phyloP scores from a whole-genome alignment of 257 asterid species.

The Ilex asprella region DNA sequence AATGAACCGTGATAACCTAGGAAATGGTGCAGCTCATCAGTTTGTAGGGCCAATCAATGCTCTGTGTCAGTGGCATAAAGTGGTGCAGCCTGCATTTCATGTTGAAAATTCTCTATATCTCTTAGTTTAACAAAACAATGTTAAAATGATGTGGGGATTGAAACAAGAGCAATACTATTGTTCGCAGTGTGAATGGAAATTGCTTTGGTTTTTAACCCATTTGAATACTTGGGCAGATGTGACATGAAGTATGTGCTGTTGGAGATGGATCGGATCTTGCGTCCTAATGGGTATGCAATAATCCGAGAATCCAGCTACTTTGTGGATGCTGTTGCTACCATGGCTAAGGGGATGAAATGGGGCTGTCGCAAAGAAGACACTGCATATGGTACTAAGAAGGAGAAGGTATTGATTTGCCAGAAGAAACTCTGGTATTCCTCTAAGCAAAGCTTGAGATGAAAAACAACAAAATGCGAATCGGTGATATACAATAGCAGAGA shows the following conservation, averaged over 20 bases:
- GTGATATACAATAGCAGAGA: constrained; percentile 23
- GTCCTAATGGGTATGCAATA: constrained; percentile 82
- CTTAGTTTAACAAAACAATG: background rate
- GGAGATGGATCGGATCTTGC: constrained; percentile 92
- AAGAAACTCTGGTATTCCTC: constrained; percentile 94
- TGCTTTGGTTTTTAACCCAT: background rate
- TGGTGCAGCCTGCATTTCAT: no score
- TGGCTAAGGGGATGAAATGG: constrained; percentile 93
- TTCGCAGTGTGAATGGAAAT: background rate
- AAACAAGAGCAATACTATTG: background rate
- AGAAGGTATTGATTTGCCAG: constrained; percentile 86
- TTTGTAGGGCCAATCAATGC: no score
- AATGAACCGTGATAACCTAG: no score
- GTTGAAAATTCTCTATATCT: background rate
- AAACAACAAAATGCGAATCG: background rate
- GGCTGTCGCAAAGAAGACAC: constrained; percentile 82
- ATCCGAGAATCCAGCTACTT: constrained; percentile 79
- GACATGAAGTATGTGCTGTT: constrained; percentile 85
- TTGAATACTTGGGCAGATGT: constrained; percentile 43
- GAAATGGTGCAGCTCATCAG: no score
- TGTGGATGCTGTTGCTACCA: constrained; percentile 50
- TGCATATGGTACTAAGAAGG: constrained; percentile 55
- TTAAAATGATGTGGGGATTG: background rate
- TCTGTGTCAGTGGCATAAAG: no score
- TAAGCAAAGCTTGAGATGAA: constrained; percentile 42